Evolutionary conservation across 2,329 filamentous ascomycete species (phyloP).

Genomic region (Magnaporthiopsis incrustans): DNA sequence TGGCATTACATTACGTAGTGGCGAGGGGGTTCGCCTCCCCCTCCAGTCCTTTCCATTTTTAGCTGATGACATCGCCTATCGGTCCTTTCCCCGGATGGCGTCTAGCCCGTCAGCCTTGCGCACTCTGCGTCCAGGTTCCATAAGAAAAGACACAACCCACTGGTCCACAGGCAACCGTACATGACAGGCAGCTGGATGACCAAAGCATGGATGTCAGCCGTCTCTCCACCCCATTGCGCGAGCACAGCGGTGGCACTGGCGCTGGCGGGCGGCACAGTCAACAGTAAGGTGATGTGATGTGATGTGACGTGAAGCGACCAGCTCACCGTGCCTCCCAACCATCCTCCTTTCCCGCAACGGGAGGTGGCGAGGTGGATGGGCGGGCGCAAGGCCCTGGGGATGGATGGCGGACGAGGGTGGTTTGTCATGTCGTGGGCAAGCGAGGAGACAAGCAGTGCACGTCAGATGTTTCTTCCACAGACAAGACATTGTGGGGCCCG

Average conservation of each 20-base stretch:
- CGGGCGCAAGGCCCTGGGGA: not conserved
- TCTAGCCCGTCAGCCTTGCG: not conserved
- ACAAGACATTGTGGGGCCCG: no score
- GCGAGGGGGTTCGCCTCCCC: not conserved
- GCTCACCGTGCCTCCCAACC: not conserved
- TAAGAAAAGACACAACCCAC: not conserved
- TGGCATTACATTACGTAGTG: not conserved
- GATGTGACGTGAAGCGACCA: not conserved
- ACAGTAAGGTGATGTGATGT: not conserved
- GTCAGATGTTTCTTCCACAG: not conserved
- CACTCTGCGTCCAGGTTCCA: not conserved
- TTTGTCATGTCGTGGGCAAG: not conserved
- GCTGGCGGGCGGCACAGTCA: not conserved
- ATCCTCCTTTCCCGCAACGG: not conserved
- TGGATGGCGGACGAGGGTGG: not conserved
- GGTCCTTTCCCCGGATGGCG: not conserved
- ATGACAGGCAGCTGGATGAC: not conserved
- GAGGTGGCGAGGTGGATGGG: not conserved
- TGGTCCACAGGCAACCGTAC: not conserved
- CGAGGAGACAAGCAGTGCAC: not conserved
- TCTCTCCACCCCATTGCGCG: not conserved
- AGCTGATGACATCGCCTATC: not conserved
- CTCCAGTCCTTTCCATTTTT: not conserved
- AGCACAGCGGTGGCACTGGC: not conserved
- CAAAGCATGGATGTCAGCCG: not conserved